These are phyloP conservation scores for Colletotrichum tamarilloi DNA, from an alignment of 2,329 filamentous ascomycete species.

Conservation along the genomic window DNA sequence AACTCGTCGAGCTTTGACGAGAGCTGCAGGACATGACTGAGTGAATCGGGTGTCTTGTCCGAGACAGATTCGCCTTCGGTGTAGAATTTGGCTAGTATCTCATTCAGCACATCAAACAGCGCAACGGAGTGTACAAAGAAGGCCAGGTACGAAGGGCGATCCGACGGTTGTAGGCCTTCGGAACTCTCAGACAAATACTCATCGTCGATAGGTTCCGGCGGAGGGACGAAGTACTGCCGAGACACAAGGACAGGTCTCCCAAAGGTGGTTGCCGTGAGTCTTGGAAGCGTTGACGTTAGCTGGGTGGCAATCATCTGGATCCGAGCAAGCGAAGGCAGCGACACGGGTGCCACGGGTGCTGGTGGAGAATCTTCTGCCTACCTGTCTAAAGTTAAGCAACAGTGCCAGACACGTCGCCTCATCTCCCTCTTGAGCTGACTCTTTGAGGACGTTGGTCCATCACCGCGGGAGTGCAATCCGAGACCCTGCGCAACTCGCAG, in stretches of 20 bases:
- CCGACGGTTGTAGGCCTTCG: constrained; percentile 39
- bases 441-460: background rate
- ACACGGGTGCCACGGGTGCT: background rate
- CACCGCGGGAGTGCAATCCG: constrained; percentile 40
- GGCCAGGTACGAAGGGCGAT: constrained; percentile 39
- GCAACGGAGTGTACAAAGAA: constrained; percentile 37
- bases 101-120: constrained; percentile 33
- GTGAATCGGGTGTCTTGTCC: background rate
- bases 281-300: constrained; percentile 12
- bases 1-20: background rate
- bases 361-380: constrained; percentile 15
- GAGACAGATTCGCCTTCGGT: background rate
- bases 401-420: constrained; percentile 44
- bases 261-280: constrained; percentile 42
- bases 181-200: constrained; percentile 39
- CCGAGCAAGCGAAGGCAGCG: background rate
- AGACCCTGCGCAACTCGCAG: constrained; percentile 43
- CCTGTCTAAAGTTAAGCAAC: constrained; percentile 43
- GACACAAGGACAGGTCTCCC: constrained; percentile 40
- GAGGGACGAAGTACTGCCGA: constrained; percentile 26
- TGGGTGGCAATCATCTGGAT: background rate
- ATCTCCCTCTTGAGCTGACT: constrained; percentile 44
- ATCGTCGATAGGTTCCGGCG: constrained; percentile 43
- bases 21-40: background rate
- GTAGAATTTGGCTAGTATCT: constrained; percentile 12